Conservation (phyloP, 768 basidiomycete species). For the Gautieria morchelliformis region DNA sequence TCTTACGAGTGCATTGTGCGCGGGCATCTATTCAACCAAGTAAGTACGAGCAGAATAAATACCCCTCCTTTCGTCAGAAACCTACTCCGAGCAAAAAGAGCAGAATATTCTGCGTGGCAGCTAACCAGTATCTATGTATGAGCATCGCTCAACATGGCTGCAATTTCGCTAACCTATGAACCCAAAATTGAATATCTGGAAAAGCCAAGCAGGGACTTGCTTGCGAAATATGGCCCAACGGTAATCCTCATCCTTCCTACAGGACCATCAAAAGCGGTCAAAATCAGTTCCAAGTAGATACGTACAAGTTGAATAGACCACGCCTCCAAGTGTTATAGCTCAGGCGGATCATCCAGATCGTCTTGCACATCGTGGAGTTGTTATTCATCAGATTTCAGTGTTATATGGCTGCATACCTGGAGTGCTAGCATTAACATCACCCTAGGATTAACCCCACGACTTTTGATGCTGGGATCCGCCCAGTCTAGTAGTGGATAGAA, state of each 20-base stretch:
- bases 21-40: slow-evolving; percentile 31
- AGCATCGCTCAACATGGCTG: background rate
- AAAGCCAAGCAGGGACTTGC: slow-evolving; percentile 42
- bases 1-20: slow-evolving; percentile 42
- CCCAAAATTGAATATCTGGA: slow-evolving; percentile 54
- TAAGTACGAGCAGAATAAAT: slow-evolving; percentile 7
- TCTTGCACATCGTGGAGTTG: slow-evolving; percentile 16
- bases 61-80: background rate
- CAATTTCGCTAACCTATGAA: slow-evolving; percentile 49
- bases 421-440: slow-evolving; percentile 68
- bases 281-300: background rate
- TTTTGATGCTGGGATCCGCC: slow-evolving; percentile 18
- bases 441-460: slow-evolving; percentile 53
- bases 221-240: slow-evolving; percentile 75
- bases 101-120: slow-evolving; percentile 71
- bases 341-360: slow-evolving; percentile 59
- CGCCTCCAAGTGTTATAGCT: slow-evolving; percentile 78
- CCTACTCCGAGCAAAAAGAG: slow-evolving; percentile 52
- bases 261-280: background rate
- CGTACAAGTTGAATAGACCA: slow-evolving; percentile 68
- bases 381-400: slow-evolving; percentile 46
- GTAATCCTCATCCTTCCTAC: slow-evolving; percentile 80
- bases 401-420: slow-evolving; percentile 44
- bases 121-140: slow-evolving; percentile 22
- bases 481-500: slow-evolving; percentile 54